Base-by-base conservation (phyloP, 768 basidiomycete genomes). In the Tylopilus rubrobrunneus region DNA sequence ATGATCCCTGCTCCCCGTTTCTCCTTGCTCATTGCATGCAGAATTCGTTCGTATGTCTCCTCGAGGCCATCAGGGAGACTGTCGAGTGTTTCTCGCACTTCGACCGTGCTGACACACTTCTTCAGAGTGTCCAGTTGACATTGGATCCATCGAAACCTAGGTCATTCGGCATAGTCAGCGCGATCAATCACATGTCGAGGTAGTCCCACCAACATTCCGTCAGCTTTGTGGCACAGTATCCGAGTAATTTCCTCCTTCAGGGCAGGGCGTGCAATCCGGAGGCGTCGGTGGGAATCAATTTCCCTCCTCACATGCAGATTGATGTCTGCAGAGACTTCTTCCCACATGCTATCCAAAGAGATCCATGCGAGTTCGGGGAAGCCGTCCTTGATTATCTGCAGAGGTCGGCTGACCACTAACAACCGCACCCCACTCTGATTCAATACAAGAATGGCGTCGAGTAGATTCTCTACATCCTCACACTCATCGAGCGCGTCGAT, bases 71-170 rank as follows among this genome's bases (percentile, higher is more conserved):
- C 34, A 2, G 59, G 59, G 23, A 61, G 60, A 31, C 41, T 48
- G 3, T 27, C 15, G 0, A 61, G 47, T 15, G 48, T 48, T 23
- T 47, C 40, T 8, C 50, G 41, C n/a, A 61, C 41, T 15, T 47
- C 14, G n/a, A 15, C 36, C 3, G 33, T 2, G 15, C 55, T 54
- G 3, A 49, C 21, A 31, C 59, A 61, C 44, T 17, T n/a, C 14
- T 57, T 57, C 10, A 61, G 44, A 0, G 19, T 17, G 23, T 40
- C 27, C 15, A 62, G 49, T 34, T 62, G 60, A 28, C 60, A 62
- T n/a, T 61, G 53, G 0, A 62, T 45, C 59, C 60, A 61, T 11
- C 60, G 52, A 7, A 61, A 61, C 60, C 59, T 57, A 5, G 34
- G 5, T 25, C 5, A 34, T 12, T 2, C 12, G 14, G 11, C 14